Conservation (phyloP, 495 filamentous ascomycete species). For the Hypomontagnella monticulosa region DNA sequence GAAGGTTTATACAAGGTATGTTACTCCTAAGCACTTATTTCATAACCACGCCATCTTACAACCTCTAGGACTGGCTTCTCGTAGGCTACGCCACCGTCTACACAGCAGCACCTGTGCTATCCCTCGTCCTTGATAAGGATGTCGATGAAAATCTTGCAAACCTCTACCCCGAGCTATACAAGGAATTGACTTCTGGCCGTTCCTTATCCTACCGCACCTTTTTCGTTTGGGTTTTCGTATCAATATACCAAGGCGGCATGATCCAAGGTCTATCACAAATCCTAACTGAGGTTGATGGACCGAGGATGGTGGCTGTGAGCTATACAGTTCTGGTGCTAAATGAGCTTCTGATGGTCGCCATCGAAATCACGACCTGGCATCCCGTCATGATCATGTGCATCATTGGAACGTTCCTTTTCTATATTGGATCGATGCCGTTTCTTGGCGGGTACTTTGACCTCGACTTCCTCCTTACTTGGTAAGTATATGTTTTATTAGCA, state of each 20-base stretch:
- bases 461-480: slow-evolving; percentile 74
- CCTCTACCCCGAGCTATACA: slow-evolving; percentile 97
- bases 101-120: slow-evolving; percentile 93
- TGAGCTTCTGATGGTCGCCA: slow-evolving; percentile 95
- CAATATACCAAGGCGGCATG: slow-evolving; percentile 91
- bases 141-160: slow-evolving; percentile 93
- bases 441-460: slow-evolving; percentile 92
- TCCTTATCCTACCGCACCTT: slow-evolving; percentile 92
- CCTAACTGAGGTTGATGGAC: slow-evolving; percentile 75
- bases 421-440: slow-evolving; percentile 85
- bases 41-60: slow-evolving; percentile 34
- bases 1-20: slow-evolving; percentile 85
- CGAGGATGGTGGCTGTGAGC: slow-evolving; percentile 85
- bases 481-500: slow-evolving; percentile 41
- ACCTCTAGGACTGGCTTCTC: slow-evolving; percentile 83
- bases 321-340: slow-evolving; percentile 94
- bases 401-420: slow-evolving; percentile 80
- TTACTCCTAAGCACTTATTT: not conserved
- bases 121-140: slow-evolving; percentile 93
- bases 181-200: slow-evolving; percentile 85
- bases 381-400: slow-evolving; percentile 88
- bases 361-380: slow-evolving; percentile 98
- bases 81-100: slow-evolving; percentile 98
- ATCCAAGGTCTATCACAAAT: slow-evolving; percentile 94
- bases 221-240: slow-evolving; percentile 95